phyloP scores from a whole-genome alignment of 1,284 basidiomycete species.

The Coniferiporia weirii region DNA sequence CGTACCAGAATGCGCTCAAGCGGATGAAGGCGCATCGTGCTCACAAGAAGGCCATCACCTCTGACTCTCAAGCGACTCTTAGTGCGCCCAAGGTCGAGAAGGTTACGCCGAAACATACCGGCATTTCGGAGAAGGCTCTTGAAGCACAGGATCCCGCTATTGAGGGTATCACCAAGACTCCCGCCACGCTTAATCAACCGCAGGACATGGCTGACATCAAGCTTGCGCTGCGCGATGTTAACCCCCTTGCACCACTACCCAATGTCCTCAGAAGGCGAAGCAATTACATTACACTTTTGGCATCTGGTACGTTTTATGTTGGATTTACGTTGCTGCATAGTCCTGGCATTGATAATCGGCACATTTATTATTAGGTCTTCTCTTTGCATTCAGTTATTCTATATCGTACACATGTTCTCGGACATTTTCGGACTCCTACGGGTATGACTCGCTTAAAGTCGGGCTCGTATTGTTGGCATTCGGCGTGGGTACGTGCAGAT shows the following conservation, averaged over 20 bases:
- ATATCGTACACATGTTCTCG: slow-evolving; percentile 69
- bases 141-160: slow-evolving; percentile 13
- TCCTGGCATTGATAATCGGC: not conserved
- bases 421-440: slow-evolving; percentile 59
- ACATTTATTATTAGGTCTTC: slow-evolving; percentile 39
- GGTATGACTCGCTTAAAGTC: slow-evolving; percentile 65
- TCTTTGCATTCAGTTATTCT: slow-evolving; percentile 71
- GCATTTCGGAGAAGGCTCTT: slow-evolving; percentile 13
- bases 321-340: not conserved
- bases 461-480: slow-evolving; percentile 74
- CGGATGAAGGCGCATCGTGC: slow-evolving; percentile 21
- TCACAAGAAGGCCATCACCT: slow-evolving; percentile 7
- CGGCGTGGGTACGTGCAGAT: slow-evolving; percentile 50
- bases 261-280: slow-evolving; percentile 55
- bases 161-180: not conserved
- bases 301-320: slow-evolving; percentile 51
- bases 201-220: slow-evolving; percentile 26
- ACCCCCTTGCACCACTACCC: slow-evolving; percentile 60
- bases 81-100: slow-evolving; percentile 13
- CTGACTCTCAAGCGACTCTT: slow-evolving; percentile 10
- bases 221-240: slow-evolving; percentile 65
- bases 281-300: slow-evolving; percentile 61
- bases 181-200: not conserved
- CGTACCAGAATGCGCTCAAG: slow-evolving; percentile 62
- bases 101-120: not conserved